These are phyloP conservation scores for Rhododendron ferrugineum DNA, from an alignment of 148 eudicot genomes.

Conservation along the genomic window DNA sequence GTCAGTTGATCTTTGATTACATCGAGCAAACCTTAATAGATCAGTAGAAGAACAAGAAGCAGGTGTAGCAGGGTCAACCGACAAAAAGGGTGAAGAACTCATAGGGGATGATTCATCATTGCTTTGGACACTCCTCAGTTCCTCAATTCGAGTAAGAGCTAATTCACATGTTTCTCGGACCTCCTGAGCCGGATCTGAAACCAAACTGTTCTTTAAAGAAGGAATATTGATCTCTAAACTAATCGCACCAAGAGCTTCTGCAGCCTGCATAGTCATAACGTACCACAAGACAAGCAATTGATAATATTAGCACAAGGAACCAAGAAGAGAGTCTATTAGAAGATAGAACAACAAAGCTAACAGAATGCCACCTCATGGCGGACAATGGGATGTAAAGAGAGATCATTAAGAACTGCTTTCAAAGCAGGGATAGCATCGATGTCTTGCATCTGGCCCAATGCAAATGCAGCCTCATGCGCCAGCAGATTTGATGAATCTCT, in stretches of 20 bases:
- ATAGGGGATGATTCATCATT: conserved; percentile 14
- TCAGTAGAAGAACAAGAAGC: conserved; percentile 66
- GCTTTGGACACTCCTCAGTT: conserved; percentile 36
- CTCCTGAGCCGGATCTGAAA: conserved; percentile 88
- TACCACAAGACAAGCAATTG: neutral
- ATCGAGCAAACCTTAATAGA: conserved; percentile 52
- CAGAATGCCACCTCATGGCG: conserved; percentile 73
- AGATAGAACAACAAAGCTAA: neutral
- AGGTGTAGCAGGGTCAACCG: conserved; percentile 98
- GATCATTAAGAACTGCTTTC: conserved; percentile 72
- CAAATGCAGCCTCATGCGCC: conserved; percentile 99
- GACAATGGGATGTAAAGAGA: conserved; percentile 89
- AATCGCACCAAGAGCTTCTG: conserved; percentile 99
- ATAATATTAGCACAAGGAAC: neutral
- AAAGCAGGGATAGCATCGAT: conserved; percentile 80
- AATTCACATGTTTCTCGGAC: conserved; percentile 96
- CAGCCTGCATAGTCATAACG: conserved; percentile 47
- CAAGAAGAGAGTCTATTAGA: neutral
- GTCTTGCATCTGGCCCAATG: conserved; percentile 98
- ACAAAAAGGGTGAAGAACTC: conserved; percentile 69
- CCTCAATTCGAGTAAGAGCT: conserved; percentile 81
- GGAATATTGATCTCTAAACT: conserved; percentile 57
- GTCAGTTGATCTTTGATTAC: neutral
- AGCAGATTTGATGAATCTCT: conserved; percentile 84
- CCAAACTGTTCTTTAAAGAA: conserved; percentile 62